phyloP scores from a whole-genome alignment of 2,329 filamentous ascomycete genomes.

The Fusarium hostae region DNA sequence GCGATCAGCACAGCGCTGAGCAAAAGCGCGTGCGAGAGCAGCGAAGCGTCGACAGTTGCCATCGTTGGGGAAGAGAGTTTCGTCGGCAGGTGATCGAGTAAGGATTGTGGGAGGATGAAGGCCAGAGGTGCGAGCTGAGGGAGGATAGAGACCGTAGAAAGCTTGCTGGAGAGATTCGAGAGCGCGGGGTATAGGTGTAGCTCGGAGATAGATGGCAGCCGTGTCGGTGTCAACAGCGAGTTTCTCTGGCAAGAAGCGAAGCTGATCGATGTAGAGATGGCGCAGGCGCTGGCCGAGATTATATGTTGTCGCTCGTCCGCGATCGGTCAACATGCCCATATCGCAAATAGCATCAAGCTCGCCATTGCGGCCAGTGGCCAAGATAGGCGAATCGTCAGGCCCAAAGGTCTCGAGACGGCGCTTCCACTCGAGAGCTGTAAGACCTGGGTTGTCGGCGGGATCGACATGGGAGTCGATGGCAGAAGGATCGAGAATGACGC shows the following conservation, averaged over 20 bases:
- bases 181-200: constrained; percentile 79
- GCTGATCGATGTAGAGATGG: constrained; percentile 78
- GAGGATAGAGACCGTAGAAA: constrained; percentile 79
- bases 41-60: constrained; percentile 78
- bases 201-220: constrained; percentile 76
- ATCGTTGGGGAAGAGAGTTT: constrained; percentile 85
- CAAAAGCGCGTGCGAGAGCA: constrained; percentile 75
- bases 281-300: constrained; percentile 75
- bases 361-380: constrained; percentile 74
- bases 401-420: constrained; percentile 87
- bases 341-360: constrained; percentile 86
- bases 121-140: constrained; percentile 52
- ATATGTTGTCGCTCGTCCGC: constrained; percentile 77
- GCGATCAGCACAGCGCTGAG: constrained; percentile 74
- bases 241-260: constrained; percentile 73
- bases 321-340: constrained; percentile 79
- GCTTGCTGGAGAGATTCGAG: constrained; percentile 82
- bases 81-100: constrained; percentile 71
- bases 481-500: constrained; percentile 59
- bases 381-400: constrained; percentile 72
- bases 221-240: constrained; percentile 64
- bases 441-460: constrained; percentile 44
- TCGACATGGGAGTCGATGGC: constrained; percentile 46
- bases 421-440: constrained; percentile 67
- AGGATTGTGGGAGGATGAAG: constrained; percentile 74